Conservation (phyloP, 1,284 basidiomycete species). For the Cutaneotrichosporon cyanovorans region DNA sequence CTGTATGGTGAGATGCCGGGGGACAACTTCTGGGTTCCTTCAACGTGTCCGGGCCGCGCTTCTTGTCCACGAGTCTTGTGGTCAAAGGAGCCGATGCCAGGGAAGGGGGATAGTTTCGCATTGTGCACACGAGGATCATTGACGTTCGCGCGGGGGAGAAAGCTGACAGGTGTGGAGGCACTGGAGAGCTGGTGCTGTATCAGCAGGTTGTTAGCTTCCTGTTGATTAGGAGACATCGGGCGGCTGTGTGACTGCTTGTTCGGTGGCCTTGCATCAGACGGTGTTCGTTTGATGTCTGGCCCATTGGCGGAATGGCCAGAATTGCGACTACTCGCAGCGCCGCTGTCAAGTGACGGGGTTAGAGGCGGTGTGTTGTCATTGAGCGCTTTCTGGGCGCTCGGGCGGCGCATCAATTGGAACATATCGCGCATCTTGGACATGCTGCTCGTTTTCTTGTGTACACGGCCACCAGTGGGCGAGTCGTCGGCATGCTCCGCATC, state of each 20-base stretch:
- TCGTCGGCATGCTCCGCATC: not conserved
- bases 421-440: conserved; percentile 26
- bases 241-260: too few species aligned
- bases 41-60: not conserved
- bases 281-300: too few species aligned
- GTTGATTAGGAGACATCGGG: too few species aligned
- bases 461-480: conserved; percentile 1
- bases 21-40: conserved; percentile 8
- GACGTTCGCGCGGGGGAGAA: conserved; percentile 53
- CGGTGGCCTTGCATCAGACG: too few species aligned
- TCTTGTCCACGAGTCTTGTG: conserved; percentile 1
- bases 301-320: too few species aligned
- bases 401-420: not conserved
- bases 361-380: not conserved
- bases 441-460: conserved; percentile 34
- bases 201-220: conserved; percentile 23
- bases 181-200: conserved; percentile 34
- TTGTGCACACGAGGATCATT: conserved; percentile 53
- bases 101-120: conserved; percentile 80
- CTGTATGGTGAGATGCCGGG: conserved; percentile 30
- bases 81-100: conserved; percentile 67
- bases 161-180: conserved; percentile 48
- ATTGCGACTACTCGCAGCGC: not conserved
- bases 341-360: not conserved
- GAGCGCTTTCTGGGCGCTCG: not conserved